Percentiles rank a stretch among this genome's conserved stretches.
phyloP scores from a whole-genome alignment of 129 eudicot species.

The Erigeron canadensis region DNA sequence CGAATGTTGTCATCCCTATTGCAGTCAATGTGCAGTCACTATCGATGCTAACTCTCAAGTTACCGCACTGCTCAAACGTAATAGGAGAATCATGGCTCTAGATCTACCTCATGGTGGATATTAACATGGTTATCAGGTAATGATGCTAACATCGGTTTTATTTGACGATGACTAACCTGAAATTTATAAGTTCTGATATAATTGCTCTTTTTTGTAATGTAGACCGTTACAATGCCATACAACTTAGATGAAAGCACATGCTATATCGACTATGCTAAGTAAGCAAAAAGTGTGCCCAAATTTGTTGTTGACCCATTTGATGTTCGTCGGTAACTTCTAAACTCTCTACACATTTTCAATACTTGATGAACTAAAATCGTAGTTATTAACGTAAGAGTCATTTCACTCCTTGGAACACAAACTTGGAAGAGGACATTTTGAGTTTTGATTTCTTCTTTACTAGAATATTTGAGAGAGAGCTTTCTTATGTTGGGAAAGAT shows the following conservation, averaged over 20 bases:
- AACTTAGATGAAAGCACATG: slow-evolving; percentile 86
- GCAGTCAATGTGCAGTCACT: too few species aligned
- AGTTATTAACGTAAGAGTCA: slow-evolving; percentile 6
- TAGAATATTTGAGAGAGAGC: slow-evolving; percentile 66
- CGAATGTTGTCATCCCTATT: slow-evolving; percentile 24
- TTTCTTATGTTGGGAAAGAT: slow-evolving; percentile 79
- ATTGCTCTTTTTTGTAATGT: slow-evolving; percentile 17
- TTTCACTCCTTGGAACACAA: slow-evolving; percentile 15
- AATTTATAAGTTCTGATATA: slow-evolving; percentile 7
- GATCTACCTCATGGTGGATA: slow-evolving; percentile 99
- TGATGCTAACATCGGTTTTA: background rate
- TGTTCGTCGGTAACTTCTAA: slow-evolving; percentile 70
- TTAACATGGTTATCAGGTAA: slow-evolving; percentile 95
- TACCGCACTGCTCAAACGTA: slow-evolving; percentile 82
- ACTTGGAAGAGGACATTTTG: background rate
- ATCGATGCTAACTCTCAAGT: slow-evolving; percentile 90
- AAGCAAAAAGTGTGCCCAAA: too few species aligned
- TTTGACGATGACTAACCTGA: background rate
- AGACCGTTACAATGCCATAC: slow-evolving; percentile 98
- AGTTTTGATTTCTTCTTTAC: slow-evolving; percentile 6
- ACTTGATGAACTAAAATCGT: background rate
- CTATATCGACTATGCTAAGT: slow-evolving; percentile 91
- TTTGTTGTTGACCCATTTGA: slow-evolving; percentile 67
- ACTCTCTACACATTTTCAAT: background rate
- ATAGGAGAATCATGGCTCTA: slow-evolving; percentile 93